Evolutionary conservation across 768 basidiomycete genomes (phyloP).

Genomic region (Podaxis rugospora): DNA sequence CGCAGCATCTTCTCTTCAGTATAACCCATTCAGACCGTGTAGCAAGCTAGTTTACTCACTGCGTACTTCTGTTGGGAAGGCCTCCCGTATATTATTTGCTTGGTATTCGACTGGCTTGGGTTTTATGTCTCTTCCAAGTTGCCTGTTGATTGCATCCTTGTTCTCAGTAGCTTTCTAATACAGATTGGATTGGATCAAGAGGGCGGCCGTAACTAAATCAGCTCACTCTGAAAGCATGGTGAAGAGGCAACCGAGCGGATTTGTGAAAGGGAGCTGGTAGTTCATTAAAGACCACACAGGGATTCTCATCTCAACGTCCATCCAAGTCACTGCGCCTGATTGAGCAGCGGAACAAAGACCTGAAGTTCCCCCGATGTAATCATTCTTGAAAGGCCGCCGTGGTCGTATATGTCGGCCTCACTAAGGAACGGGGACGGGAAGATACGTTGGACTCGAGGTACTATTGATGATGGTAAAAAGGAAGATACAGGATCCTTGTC

Average conservation of each 20-base stretch:
- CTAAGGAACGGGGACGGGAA: too few relatives aligned
- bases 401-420: too few relatives aligned
- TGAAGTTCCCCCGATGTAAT: neutral
- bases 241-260: neutral
- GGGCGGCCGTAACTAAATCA: neutral
- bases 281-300: neutral
- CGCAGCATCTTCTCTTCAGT: too few relatives aligned
- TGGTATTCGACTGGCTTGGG: neutral
- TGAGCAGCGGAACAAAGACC: neutral
- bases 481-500: too few relatives aligned
- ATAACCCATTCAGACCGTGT: neutral
- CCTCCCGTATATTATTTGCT: neutral
- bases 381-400: neutral
- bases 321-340: neutral
- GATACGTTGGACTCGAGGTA: too few relatives aligned
- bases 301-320: neutral
- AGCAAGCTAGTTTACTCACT: neutral
- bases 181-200: neutral
- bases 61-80: neutral
- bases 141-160: neutral
- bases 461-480: too few relatives aligned
- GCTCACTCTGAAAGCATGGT: neutral
- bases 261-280: neutral
- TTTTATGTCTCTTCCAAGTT: neutral
- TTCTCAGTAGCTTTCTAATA: neutral